Base-by-base conservation (phyloP, 1,284 basidiomycete species). In the Ceratobasidium sp. region DNA sequence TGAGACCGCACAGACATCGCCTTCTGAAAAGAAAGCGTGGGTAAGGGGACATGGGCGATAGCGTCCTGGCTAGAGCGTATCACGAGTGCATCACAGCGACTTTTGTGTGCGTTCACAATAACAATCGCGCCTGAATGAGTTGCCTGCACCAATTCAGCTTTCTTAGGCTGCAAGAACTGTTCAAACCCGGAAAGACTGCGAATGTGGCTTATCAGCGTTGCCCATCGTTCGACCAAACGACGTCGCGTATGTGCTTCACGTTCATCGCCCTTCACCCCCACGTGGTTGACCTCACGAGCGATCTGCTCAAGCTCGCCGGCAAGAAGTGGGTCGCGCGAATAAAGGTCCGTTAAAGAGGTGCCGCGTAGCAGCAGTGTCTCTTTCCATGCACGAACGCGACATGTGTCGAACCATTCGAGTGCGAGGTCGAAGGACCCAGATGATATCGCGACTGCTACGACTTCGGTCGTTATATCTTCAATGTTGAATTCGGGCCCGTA, bases 321-420 rank as follows among this genome's bases (percentile, higher is more conserved):
- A 37, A 73, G 59, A 2, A 13, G 14, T 24, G 43, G 43, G 51
- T 63, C 13, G 31, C 13, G 8, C 6, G 31, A 22, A 24, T 22
- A 75, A n/a, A 83, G 75, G 9, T 80, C 77, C 54, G 80, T 79
- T 9, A 82, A n/a, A 0, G 82, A 78, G 24, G 79, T 79, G 6
- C n/a, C 19, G 3, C 80, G 81, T 59, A 83, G 78, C 14, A 80
- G 78, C n/a, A 80, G 76, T 1, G 78, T 66, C 74, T 83, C 80
- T 11, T 75, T 75, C 82, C 82, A 83, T 24, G 81, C 77, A 2
- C 81, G 74, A 27, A 77, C 77, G 9, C 81, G 77, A 19, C 81
- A 80, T 63, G 77, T 24, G 63, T 81, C 80, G 1, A 81, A 69
- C 74, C 78, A 78, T 64, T 81, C 80, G 19, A 81, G 41, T 19